A percentile compares a stretch with the other conserved stretches of the same genome.
These are phyloP conservation scores for Colletotrichum sp. DNA, from an alignment of 2,329 filamentous ascomycete genomes.

Conservation along the genomic window DNA sequence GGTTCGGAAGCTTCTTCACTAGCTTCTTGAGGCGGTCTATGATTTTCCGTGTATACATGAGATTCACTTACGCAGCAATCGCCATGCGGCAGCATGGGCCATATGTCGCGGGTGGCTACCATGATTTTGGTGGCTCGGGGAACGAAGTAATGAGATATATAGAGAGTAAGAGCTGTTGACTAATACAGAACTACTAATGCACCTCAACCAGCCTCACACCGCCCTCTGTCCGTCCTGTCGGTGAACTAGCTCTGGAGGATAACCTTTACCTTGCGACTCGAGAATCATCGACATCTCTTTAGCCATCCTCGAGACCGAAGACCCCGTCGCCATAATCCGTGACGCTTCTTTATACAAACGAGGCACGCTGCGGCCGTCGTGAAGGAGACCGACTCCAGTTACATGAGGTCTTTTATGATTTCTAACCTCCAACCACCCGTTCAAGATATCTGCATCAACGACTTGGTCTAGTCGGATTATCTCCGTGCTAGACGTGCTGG, in stretches of 20 bases:
- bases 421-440: not conserved
- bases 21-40: too few species aligned
- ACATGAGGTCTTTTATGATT: not conserved
- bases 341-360: not conserved
- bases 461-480: not conserved
- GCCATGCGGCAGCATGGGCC: too few species aligned
- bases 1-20: too few species aligned
- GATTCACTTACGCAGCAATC: too few species aligned
- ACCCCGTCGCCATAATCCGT: not conserved
- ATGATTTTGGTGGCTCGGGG: accelerated
- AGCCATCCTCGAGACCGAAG: not conserved
- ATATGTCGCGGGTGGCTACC: too few species aligned
- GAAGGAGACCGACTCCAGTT: not conserved
- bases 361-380: not conserved
- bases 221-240: not conserved
- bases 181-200: not conserved
- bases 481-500: not conserved
- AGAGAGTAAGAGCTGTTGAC: not conserved
- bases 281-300: not conserved
- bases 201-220: not conserved
- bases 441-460: not conserved
- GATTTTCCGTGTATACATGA: too few species aligned
- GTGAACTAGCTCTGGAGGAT: not conserved
- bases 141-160: not conserved
- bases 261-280: not conserved